Conservation (phyloP, 345 rosid species). For the Citrus trifoliata region DNA sequence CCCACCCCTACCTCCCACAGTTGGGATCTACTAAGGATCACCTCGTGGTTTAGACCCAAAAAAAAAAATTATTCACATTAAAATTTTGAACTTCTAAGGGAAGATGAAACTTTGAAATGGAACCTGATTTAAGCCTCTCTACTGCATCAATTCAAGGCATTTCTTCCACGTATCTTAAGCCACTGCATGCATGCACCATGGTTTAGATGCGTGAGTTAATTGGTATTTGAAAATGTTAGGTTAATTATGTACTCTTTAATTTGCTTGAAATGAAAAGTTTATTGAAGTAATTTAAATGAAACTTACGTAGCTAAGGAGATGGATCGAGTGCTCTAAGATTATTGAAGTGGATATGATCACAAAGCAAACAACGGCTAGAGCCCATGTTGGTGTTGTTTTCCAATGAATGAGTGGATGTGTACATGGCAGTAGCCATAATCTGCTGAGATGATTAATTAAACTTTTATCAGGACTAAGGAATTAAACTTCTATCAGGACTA, state of each 20-base stretch:
- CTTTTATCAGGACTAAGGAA: no score
- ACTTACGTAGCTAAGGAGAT: constrained; percentile 22
- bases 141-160: constrained; percentile 17
- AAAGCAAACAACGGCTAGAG: constrained; percentile 33
- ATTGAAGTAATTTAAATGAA: neutral
- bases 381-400: constrained; percentile 41
- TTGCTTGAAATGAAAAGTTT: neutral
- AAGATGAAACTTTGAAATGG: neutral
- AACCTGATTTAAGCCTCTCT: constrained; percentile 26
- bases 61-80: no score
- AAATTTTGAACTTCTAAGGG: neutral
- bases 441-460: no score
- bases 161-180: constrained; percentile 16
- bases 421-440: neutral
- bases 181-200: constrained; percentile 1
- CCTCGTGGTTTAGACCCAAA: no score
- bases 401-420: constrained; percentile 9
- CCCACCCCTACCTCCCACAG: no score
- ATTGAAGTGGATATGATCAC: constrained; percentile 25
- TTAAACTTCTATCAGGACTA: no score
- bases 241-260: neutral
- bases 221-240: no score
- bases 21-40: no score
- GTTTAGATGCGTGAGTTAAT: neutral
- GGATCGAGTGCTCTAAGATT: constrained; percentile 25